Evolutionary conservation across 352 stramenopile genomes (phyloP), one percentile per base, ranked within the genome.

Genomic region (Elongisporangium undulatum): DNA sequence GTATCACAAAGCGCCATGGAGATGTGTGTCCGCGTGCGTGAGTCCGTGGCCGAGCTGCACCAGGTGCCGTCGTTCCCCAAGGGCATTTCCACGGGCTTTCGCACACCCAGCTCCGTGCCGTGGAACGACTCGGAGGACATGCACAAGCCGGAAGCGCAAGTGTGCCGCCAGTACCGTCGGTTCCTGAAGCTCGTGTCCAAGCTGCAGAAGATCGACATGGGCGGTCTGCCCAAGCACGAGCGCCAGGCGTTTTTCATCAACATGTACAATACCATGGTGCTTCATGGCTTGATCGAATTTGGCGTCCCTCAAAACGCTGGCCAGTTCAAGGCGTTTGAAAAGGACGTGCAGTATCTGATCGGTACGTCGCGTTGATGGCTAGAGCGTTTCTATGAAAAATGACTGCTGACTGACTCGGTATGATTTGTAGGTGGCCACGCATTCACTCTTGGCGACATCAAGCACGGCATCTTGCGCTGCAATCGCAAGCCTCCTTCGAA

Each of bases 171-270:
- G 51, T 95, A 92, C 67, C 86, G 86, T 34, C 68, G 72, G 17
- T 95, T 95, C 61, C 53, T 93, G 49, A 90, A 91, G 62, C 55
- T 88, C 16, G 63, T 75, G 13, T 73, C 79, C 3, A 75, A 77
- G 52, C 52, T 95, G 24, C 85, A 94, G 63, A 78, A 75, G 21
- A 65, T 92, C 26, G 83, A 93, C 54, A 75, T 95, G n/a, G 63
- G 68, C 12, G 77, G 69, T 49, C 61, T 95, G 19, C 79, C 85
- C 10, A 94, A 92, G 66, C 83, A 94, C 59, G 86, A 94, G 50
- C 84, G 85, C 5, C 86, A 94, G 56, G 79, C 85, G 2, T 95
- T 95, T 57, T 95, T 95, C 57, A 94, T 95, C 78, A 95, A 95
- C 70, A 74, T 94, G 53, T 94, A 94, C 74, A 95, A 95, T 63